Conservation (phyloP, 352 stramenopile species). For the Phytophthora macrochlamydospora region DNA sequence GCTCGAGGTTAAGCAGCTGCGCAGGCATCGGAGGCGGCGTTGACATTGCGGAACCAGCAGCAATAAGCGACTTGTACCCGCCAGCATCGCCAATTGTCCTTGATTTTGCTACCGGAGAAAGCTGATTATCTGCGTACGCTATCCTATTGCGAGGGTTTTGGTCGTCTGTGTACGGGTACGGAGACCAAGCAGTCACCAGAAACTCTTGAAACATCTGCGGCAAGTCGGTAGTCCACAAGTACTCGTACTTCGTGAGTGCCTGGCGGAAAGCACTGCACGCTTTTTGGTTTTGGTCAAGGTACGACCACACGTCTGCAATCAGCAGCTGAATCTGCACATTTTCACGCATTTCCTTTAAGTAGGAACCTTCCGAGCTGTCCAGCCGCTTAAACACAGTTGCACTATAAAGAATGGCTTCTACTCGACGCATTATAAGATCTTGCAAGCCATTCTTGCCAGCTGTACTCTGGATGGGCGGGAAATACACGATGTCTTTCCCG, state of each 20-base stretch:
- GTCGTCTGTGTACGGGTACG: conserved; percentile 38
- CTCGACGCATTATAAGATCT: conserved; percentile 65
- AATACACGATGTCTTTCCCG: conserved; percentile 84
- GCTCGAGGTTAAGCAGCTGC: conserved; percentile 74
- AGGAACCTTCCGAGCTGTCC: conserved; percentile 86
- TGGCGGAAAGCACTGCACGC: conserved; percentile 60
- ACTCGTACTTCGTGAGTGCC: conserved; percentile 91
- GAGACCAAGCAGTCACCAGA: conserved; percentile 66
- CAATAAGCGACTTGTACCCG: conserved; percentile 15
- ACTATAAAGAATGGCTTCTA: conserved; percentile 73
- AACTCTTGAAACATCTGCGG: conserved; percentile 90
- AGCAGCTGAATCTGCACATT: conserved; percentile 78
- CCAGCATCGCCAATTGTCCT: conserved; percentile 1
- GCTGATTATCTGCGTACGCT: conserved; percentile 33
- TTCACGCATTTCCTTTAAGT: conserved; percentile 90
- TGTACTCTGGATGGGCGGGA: conserved; percentile 63
- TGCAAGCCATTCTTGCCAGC: conserved; percentile 55
- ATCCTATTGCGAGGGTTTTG: conserved; percentile 21
- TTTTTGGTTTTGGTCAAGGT: conserved; percentile 81
- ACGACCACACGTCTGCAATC: conserved; percentile 81
- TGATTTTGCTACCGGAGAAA: conserved; percentile 16
- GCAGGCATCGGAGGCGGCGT: conserved; percentile 64
- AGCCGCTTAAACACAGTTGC: conserved; percentile 83
- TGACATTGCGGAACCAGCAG: conserved; percentile 25
- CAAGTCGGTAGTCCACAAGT: conserved; percentile 92